These are phyloP conservation scores for Psophocarpus tetragonolobus DNA, from an alignment of 306 rosid species.

Conservation along the genomic window DNA sequence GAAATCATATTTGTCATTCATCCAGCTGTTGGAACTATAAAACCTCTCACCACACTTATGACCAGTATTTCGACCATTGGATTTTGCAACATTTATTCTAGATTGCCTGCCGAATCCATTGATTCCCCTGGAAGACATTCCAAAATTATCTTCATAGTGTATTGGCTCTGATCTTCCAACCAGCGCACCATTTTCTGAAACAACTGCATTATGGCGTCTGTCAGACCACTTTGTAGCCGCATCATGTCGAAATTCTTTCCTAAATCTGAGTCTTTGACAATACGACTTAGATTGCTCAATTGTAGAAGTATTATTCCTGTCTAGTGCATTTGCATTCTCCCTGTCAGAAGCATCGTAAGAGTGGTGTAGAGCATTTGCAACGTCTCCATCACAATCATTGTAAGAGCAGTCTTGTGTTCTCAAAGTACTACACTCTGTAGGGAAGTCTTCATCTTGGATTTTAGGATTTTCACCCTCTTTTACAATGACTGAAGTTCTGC, in stretches of 20 bases:
- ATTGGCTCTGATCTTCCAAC: conserved; percentile 60
- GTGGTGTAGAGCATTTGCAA: conserved; percentile 37
- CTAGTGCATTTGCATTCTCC: conserved; percentile 48
- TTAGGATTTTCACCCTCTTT: conserved; percentile 61
- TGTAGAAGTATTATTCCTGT: conserved; percentile 38
- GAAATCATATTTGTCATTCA: conserved; percentile 62
- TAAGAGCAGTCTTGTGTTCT: conserved; percentile 43
- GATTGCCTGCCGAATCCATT: conserved; percentile 54
- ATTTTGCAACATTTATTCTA: conserved; percentile 59
- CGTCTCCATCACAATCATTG: conserved; percentile 56
- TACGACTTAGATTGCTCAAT: conserved; percentile 66
- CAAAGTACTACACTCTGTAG: conserved; percentile 47
- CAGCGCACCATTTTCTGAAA: conserved; percentile 56
- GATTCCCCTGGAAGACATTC: conserved; percentile 54
- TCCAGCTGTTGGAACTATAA: conserved; percentile 57
- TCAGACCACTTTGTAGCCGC: conserved; percentile 76
- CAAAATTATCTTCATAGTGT: conserved; percentile 62
- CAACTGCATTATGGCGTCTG: conserved; percentile 56
- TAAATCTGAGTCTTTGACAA: conserved; percentile 55
- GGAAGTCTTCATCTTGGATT: conserved; percentile 52
- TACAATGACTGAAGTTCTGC: conserved; percentile 54
- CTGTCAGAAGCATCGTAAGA: conserved; percentile 57
- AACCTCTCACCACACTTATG: conserved; percentile 67
- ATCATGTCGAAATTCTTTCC: conserved; percentile 71
- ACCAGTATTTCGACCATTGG: conserved; percentile 68